Base-by-base conservation (phyloP, 106 monocot species). In the Agapanthus africanus region DNA sequence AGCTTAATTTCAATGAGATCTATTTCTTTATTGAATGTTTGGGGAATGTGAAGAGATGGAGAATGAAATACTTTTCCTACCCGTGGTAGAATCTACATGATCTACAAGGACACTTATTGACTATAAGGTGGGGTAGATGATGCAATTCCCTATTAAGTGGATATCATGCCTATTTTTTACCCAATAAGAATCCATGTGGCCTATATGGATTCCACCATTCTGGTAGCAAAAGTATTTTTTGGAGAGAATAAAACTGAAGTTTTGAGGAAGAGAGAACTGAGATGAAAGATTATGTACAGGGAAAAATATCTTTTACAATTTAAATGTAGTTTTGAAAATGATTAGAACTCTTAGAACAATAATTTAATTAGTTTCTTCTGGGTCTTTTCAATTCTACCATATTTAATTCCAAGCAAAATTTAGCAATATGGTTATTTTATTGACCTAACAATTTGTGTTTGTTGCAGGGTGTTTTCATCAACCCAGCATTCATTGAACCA, bases 401-500 rank as follows among this genome's bases (percentile, higher is more conserved):
- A 28, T 1, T 57, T 57, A 27, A 14, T 4, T 13, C 30, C 7
- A 30, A 30, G 56, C 56, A 57, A 30, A 30, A 11, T 30, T 57
- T n/a, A 57, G 15, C 27, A 14, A 44, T 44, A 4, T 14, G 1
- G 16, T 11, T 44, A 14, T 44, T 14, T 14, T 16, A 63, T 7
- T 70, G 37, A 50, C 59, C 33, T 50, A 9, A 22, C 22, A 59
- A 11, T 54, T 52, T 80, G 11, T 62, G 51, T 79, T 68, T 26
- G 36, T 44, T 89, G 74, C 87, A 97, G 97, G 97, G 97, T 63
- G 97, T 97, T 68, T 91, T 97, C 69, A 89, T 97, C 39, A 97
- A 97, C 85, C 92, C 91, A 39, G 97, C 97, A 74, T 97, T 92
- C 77, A 92, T 97, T 23, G 97, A 97, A 78, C 97, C 97, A 79